A percentile compares a stretch with the other conserved stretches of the same genome.
Evolutionary conservation across 441 rosid species (phyloP).

Genomic region (Theobroma grandiflorum): DNA sequence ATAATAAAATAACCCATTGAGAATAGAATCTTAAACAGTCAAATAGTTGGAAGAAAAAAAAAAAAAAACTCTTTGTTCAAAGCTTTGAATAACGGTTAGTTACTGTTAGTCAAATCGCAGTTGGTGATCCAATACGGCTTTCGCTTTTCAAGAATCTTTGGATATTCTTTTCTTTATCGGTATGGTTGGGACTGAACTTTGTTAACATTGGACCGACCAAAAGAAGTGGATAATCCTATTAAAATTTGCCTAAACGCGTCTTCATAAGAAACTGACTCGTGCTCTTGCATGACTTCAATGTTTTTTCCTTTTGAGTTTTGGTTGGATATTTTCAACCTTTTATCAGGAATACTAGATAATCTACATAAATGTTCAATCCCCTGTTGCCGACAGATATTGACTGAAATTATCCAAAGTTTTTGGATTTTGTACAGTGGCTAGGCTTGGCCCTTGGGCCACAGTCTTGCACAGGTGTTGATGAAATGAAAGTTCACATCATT

Average conservation of each 20-base stretch:
- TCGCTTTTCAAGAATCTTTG: not conserved
- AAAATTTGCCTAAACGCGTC: slow-evolving; percentile 10
- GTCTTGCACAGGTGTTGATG: not conserved
- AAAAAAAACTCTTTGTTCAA: not conserved
- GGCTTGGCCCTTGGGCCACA: not conserved
- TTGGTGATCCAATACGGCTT: slow-evolving; percentile 20
- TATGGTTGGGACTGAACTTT: not conserved
- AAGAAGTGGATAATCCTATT: slow-evolving; percentile 10
- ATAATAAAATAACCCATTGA: not conserved
- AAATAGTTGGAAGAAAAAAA: not conserved
- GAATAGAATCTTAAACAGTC: not conserved
- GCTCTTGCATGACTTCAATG: not conserved
- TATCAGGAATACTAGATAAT: not conserved
- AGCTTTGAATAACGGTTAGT: slow-evolving; percentile 8
- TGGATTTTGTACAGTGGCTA: not conserved
- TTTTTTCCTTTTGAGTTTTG: not conserved
- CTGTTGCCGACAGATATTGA: not conserved
- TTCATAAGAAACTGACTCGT: not conserved
- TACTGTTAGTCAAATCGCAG: slow-evolving; percentile 2
- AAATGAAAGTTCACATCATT: not conserved
- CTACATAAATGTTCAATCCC: not conserved
- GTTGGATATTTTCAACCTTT: not conserved
- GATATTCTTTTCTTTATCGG: not conserved
- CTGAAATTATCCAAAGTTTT: not conserved
- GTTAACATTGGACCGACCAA: slow-evolving; percentile 40